Base-by-base conservation (phyloP, 441 rosid genomes). In the Croton setiger region DNA sequence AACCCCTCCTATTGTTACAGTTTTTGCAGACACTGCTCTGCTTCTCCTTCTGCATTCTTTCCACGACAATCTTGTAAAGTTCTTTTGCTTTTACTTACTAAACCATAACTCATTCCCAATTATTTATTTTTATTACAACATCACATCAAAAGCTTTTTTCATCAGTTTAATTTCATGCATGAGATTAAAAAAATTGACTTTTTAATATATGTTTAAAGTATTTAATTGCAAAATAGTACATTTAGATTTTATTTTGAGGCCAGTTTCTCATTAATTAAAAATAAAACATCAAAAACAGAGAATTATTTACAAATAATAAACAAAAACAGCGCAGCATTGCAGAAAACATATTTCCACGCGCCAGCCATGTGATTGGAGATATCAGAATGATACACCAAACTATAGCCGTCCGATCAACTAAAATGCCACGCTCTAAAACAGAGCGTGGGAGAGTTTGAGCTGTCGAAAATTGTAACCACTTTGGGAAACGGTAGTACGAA, bases 401-500 rank as follows among this genome's bases (percentile, higher is more conserved):
- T 21, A 35, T 7, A 36, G 20, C 45, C 63, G 63, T 59, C 21
- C 44, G 63, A 59, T 59, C 15, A 36, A 36, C 2, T n/a, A 4
- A 13, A 9, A 4, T 52, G 13, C 31, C 58, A 54, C 66, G 53
- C 53, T 44, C 66, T 44, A 0, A 2, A 10, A 4, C 0, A 1
- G 45, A 15, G 76, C 55, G 72, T 53, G 72, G 12, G 57, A 18
- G 21, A 2, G 7, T 15, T 1, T 54, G 33, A 66, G 65, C 44
- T 78, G 81, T 68, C 71, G 61, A 68, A 44, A 57, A 52, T 7
- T 10, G 69, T 18, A 66, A 76, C 74, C 3, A 37, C 83, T 63
- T 77, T n/a, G 82, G 88, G 84, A 81, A 81, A 71, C 76, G 84
- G 55, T 55, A 54, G 77, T 72, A 73, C 80, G 81, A 81, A 85